Conservation (phyloP, 164 flowering plant species). For the Brasenia schreberi region DNA sequence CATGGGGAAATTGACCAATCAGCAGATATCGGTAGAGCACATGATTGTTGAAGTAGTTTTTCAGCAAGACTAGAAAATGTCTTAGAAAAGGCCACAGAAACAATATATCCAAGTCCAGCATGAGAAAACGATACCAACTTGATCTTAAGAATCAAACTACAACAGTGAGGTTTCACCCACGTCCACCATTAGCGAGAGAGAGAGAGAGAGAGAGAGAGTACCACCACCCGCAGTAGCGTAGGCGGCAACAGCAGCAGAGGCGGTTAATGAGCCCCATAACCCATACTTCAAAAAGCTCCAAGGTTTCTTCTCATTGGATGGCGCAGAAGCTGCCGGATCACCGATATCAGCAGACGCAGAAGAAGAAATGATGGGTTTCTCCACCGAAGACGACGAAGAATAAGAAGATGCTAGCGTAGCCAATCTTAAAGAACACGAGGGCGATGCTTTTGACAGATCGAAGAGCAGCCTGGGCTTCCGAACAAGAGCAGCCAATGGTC, state of each 20-base stretch:
- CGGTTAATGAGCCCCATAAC: slow-evolving; percentile 29
- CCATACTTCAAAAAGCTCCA: slow-evolving; percentile 34
- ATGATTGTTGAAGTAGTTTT: too few species aligned
- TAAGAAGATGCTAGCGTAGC: slow-evolving; percentile 1
- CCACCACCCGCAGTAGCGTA: slow-evolving; percentile 45
- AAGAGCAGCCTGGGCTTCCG: not conserved
- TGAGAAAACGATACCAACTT: not conserved
- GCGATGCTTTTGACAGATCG: not conserved
- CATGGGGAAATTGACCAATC: not conserved
- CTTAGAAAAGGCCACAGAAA: too few species aligned
- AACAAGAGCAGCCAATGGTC: not conserved
- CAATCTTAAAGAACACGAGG: not conserved
- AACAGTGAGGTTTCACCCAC: not conserved
- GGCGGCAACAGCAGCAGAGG: slow-evolving; percentile 35
- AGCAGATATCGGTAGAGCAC: not conserved
- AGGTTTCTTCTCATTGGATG: slow-evolving; percentile 12
- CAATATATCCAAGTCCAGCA: too few species aligned
- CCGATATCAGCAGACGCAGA: slow-evolving; percentile 18
- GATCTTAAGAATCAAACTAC: not conserved
- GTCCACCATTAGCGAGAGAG: not conserved
- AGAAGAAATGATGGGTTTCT: slow-evolving; percentile 20
- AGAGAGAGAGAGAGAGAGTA: not conserved
- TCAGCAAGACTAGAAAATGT: too few species aligned
- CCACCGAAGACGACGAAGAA: slow-evolving; percentile 11
- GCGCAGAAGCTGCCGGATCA: slow-evolving; percentile 12